phyloP scores from a whole-genome alignment of 2,329 filamentous ascomycete species.

The Fusarium sp. region DNA sequence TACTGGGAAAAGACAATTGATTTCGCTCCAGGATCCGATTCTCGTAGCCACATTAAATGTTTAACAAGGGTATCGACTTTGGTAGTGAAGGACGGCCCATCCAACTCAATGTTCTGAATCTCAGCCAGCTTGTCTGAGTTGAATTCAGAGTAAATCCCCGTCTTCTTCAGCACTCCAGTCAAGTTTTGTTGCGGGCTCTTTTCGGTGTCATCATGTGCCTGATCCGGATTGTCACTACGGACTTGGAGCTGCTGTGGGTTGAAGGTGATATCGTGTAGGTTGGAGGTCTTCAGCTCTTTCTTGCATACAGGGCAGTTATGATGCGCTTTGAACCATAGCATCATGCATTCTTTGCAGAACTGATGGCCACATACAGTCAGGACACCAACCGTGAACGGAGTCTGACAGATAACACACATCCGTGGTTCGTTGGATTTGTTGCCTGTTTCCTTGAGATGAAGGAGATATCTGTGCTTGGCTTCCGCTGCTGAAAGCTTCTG shows the following conservation, averaged over 20 bases:
- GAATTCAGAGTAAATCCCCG: slow-evolving; percentile 81
- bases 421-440: slow-evolving; percentile 71
- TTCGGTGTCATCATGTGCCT: slow-evolving; percentile 12
- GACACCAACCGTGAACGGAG: slow-evolving; percentile 79
- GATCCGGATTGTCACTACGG: slow-evolving; percentile 53
- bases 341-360: slow-evolving; percentile 90
- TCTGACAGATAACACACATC: slow-evolving; percentile 88
- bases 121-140: slow-evolving; percentile 76
- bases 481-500: slow-evolving; percentile 70
- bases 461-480: slow-evolving; percentile 79
- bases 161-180: slow-evolving; percentile 47
- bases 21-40: slow-evolving; percentile 87
- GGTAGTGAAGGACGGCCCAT: slow-evolving; percentile 80
- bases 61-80: slow-evolving; percentile 88
- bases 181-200: slow-evolving; percentile 28
- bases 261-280: slow-evolving; percentile 87
- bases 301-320: slow-evolving; percentile 90
- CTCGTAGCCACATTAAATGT: slow-evolving; percentile 86
- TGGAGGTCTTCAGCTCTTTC: slow-evolving; percentile 68
- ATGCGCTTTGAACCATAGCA: slow-evolving; percentile 78
- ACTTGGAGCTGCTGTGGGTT: slow-evolving; percentile 80
- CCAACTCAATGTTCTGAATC: slow-evolving; percentile 84
- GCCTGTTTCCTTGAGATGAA: slow-evolving; percentile 67
- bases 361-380: slow-evolving; percentile 91
- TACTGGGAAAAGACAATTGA: slow-evolving; percentile 94